Conservation (phyloP, 2,329 filamentous ascomycete genomes). For the Colletotrichum tropicale region DNA sequence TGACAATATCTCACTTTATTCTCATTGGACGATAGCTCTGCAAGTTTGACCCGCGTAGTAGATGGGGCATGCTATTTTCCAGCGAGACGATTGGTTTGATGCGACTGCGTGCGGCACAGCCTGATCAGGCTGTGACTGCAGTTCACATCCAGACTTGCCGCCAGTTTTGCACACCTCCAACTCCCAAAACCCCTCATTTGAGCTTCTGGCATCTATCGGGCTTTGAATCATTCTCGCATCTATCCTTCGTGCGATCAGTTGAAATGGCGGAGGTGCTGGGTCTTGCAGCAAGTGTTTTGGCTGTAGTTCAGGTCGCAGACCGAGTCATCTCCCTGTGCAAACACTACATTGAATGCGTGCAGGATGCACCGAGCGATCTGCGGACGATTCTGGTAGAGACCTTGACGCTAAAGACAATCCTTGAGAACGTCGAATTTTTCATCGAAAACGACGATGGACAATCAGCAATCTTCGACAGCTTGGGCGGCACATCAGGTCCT, state of each 20-base stretch:
- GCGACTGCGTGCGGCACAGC: not conserved
- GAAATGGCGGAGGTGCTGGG: not conserved
- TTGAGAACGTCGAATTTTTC: not conserved
- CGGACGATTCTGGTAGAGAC: not conserved
- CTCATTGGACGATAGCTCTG: too few species aligned
- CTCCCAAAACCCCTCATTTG: not conserved
- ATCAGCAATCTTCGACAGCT: rapidly evolving
- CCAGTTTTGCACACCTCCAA: not conserved
- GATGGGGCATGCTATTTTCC: too few species aligned
- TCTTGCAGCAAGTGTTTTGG: not conserved
- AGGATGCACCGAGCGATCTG: not conserved
- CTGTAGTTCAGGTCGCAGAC: not conserved
- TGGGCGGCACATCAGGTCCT: not conserved
- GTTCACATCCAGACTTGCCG: too few species aligned
- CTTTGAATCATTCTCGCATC: too few species aligned
- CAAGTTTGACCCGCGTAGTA: too few species aligned
- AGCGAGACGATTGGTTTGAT: not conserved
- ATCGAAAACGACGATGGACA: not conserved
- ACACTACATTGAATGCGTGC: not conserved
- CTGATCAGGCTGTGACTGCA: not conserved
- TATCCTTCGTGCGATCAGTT: too few species aligned
- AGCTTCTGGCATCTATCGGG: too few species aligned
- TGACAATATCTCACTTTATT: too few species aligned
- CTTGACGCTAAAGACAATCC: rapidly evolving
- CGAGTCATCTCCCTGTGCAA: not conserved